Evolutionary conservation across 768 basidiomycete genomes (phyloP), one percentile per base, ranked within the genome.

Genomic region (Tricholoma terreum): DNA sequence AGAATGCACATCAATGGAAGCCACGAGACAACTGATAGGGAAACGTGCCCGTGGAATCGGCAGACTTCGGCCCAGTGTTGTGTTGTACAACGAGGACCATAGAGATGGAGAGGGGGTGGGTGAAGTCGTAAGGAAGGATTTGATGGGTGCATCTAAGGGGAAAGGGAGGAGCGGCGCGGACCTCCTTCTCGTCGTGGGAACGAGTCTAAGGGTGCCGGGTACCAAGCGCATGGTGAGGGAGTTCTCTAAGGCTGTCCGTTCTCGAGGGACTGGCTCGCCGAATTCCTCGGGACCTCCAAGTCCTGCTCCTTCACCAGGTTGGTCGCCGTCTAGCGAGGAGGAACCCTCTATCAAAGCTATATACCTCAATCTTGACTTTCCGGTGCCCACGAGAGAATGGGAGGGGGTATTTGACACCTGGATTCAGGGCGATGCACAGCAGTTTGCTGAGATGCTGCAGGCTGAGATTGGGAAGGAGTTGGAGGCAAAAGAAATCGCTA

Each of bases 211-310:
- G 60, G 89, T 97, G 14, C 93, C 91, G 8, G 94, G 94, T 17
- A 94, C 94, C 46, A 95, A 94, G 72, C 79, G 90, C 62, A 91
- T 96, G 73, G 91, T 95, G 21, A 83, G 90, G 56, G 92, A 95
- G 71, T 92, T 90, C 71, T 82, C 87, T 22, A 92, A 90, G 71
- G 87, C 89, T 17, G 84, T 92, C 21, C 81, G 79, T 43, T 77
- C 82, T 7, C 79, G 85, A 42, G 74, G 76, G 2, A 63, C 71
- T 12, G 62, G 67, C 17, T 61, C 76, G 53, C 68, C 69, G 45
- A 74, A 69, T 48, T 73, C 72, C 5, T 67, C 71, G 3, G 65
- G 54, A 35, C 63, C 69, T 11, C 67, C 70, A n/a, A 75, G 78
- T 4, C 77, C 83, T n/a, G 67, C 78, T 4, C 75, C 82, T 15